A percentile compares a stretch with the other conserved stretches of the same genome.
Evolutionary conservation across 306 rosid genomes (phyloP).

Genomic region (Cucumis cinereus): DNA sequence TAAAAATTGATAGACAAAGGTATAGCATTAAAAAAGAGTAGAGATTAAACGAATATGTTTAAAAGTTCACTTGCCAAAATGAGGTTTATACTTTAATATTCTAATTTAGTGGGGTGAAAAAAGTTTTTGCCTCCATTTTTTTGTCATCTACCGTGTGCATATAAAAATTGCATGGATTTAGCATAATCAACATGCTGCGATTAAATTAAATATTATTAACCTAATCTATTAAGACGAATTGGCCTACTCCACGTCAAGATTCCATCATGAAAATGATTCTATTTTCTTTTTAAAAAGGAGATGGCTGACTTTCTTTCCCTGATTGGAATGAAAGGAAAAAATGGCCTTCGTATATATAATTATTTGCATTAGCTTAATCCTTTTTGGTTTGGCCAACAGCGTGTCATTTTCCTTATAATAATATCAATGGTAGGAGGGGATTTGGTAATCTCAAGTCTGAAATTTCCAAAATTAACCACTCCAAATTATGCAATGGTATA

Average conservation of each 20-base stretch:
- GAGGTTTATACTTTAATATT: not conserved
- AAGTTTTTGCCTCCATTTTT: not conserved
- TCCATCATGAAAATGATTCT: not conserved
- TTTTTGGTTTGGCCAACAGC: constrained; percentile 17
- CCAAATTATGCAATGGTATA: constrained; percentile 1
- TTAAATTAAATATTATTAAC: not conserved
- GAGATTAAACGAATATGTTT: not conserved
- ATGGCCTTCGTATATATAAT: not conserved
- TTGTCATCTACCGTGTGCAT: not conserved
- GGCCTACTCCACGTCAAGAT: constrained; percentile 11
- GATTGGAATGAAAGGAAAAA: not conserved
- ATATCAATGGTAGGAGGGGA: constrained; percentile 37
- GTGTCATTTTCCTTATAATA: constrained; percentile 26
- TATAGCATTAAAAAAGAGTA: not conserved
- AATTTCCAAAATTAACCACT: constrained; percentile 31
- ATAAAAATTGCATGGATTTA: constrained; percentile 5
- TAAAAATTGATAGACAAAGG: not conserved
- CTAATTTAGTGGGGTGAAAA: not conserved
- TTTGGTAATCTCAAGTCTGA: constrained; percentile 32
- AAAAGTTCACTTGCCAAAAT: not conserved
- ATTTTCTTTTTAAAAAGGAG: not conserved
- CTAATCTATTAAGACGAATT: not conserved
- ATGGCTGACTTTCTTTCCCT: not conserved
- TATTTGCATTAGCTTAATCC: constrained; percentile 12
- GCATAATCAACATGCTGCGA: not conserved